Evolutionary conservation across 768 basidiomycete genomes (phyloP).

Genomic region (Termitomyces sp.): DNA sequence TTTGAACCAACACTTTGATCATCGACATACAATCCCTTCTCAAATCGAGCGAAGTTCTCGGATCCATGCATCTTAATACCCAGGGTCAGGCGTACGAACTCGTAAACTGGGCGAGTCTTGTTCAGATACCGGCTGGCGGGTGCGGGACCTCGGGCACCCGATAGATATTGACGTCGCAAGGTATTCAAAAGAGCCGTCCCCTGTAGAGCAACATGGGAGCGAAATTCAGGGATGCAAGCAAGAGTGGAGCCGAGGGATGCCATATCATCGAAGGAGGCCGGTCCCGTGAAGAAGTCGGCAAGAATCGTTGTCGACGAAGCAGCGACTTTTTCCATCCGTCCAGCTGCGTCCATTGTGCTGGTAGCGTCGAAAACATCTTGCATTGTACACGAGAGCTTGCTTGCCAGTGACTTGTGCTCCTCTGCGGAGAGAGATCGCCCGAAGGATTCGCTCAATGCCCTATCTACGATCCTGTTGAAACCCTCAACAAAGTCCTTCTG

Average conservation of each 20-base stretch:
- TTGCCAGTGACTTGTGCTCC: slow-evolving; percentile 26
- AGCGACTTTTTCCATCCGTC: slow-evolving; percentile 69
- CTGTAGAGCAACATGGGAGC: slow-evolving; percentile 43
- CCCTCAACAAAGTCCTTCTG: slow-evolving; percentile 57
- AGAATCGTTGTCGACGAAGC: slow-evolving; percentile 54
- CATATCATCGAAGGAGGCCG: slow-evolving; percentile 25
- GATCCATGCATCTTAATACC: slow-evolving; percentile 79
- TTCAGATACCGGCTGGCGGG: slow-evolving; percentile 67
- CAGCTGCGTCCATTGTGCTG: slow-evolving; percentile 62
- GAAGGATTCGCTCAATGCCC: slow-evolving; percentile 45
- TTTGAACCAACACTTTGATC: slow-evolving; percentile 67
- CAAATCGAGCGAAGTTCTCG: slow-evolving; percentile 60
- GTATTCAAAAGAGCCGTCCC: slow-evolving; percentile 38
- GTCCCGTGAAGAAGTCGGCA: slow-evolving; percentile 52
- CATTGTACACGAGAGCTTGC: slow-evolving; percentile 37
- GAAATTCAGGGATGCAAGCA: slow-evolving; percentile 46
- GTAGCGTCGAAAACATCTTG: slow-evolving; percentile 54
- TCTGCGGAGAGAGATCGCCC: slow-evolving; percentile 28
- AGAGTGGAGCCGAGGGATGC: slow-evolving; percentile 24
- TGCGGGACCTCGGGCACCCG: slow-evolving; percentile 50
- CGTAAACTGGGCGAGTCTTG: slow-evolving; percentile 67
- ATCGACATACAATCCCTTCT: slow-evolving; percentile 58
- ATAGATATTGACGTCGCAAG: slow-evolving; percentile 52
- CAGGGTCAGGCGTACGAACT: slow-evolving; percentile 64
- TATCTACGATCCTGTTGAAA: slow-evolving; percentile 38